Conservation (phyloP, 2,329 filamentous ascomycete species). For the Colletotrichum paranaense region DNA sequence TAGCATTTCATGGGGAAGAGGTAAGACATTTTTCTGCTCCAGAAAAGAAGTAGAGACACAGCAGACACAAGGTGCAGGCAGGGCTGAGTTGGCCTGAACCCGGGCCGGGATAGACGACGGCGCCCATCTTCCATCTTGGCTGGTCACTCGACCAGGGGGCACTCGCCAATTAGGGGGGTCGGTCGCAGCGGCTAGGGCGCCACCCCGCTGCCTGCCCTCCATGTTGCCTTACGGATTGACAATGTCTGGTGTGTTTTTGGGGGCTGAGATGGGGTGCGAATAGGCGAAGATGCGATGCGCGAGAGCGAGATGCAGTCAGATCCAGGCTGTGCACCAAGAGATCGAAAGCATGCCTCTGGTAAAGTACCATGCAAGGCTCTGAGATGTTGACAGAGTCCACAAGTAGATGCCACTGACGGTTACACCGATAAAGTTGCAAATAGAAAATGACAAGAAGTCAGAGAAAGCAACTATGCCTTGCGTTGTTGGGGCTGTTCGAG, state of each 20-base stretch:
- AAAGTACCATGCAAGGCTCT: slow-evolving; percentile 1
- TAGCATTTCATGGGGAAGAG: not conserved
- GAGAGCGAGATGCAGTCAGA: slow-evolving; percentile 27
- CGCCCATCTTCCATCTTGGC: slow-evolving; percentile 11
- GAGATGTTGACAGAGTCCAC: not conserved
- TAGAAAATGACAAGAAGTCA: not conserved
- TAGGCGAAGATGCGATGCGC: not conserved
- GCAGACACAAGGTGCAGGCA: slow-evolving; percentile 23
- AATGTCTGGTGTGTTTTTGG: not conserved
- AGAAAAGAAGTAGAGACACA: slow-evolving; percentile 6
- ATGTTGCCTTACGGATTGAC: not conserved
- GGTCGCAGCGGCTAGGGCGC: slow-evolving; percentile 25
- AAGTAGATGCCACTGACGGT: not conserved
- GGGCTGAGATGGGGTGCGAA: slow-evolving; percentile 14
- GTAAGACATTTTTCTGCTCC: not conserved
- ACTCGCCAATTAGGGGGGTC: slow-evolving; percentile 12
- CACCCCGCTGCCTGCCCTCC: slow-evolving; percentile 21
- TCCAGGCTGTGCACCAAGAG: slow-evolving; percentile 24
- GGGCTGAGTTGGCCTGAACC: slow-evolving; percentile 24
- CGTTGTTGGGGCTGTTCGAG: not conserved
- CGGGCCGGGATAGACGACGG: slow-evolving; percentile 21
- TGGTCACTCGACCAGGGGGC: slow-evolving; percentile 32
- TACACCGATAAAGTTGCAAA: not conserved
- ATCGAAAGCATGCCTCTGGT: not conserved
- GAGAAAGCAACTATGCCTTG: not conserved